Conservation (phyloP, 1,284 basidiomycete species). For the Boletus semigastroideus region DNA sequence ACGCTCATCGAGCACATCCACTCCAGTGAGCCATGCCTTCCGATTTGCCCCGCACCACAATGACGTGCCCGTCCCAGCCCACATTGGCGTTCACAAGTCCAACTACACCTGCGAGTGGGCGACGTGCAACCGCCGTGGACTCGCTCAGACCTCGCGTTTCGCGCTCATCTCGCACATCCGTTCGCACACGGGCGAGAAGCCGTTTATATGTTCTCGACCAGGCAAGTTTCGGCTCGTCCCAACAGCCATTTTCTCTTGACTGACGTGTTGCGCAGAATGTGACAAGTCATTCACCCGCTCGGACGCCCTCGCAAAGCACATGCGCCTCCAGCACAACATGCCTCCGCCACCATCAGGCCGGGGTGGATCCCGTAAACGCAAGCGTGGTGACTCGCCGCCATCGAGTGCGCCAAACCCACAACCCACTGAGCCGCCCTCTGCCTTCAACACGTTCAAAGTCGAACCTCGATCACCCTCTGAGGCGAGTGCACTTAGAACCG, state of each 20-base stretch:
- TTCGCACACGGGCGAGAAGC: constrained; percentile 92
- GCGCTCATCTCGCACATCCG: constrained; percentile 85
- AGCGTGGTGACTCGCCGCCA: constrained; percentile 43
- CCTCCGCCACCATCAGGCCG: constrained; percentile 68
- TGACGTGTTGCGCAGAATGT: constrained; percentile 57
- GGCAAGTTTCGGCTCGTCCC: constrained; percentile 44
- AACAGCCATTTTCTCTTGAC: not conserved
- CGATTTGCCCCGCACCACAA: not conserved
- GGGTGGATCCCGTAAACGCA: constrained; percentile 66
- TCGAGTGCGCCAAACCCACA: constrained; percentile 28
- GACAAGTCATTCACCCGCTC: constrained; percentile 93
- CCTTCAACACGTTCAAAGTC: constrained; percentile 64
- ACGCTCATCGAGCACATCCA: constrained; percentile 80
- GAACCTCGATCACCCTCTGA: constrained; percentile 51
- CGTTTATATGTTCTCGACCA: constrained; percentile 79
- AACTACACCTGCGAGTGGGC: constrained; percentile 90
- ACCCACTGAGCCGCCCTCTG: constrained; percentile 32
- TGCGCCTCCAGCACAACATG: constrained; percentile 84
- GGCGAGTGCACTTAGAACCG: constrained; percentile 22
- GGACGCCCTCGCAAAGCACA: constrained; percentile 88
- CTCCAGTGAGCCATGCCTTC: constrained; percentile 49
- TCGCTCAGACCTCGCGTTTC: constrained; percentile 84
- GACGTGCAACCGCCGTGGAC: constrained; percentile 74
- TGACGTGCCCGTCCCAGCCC: constrained; percentile 44
- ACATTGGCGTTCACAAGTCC: constrained; percentile 84